phyloP scores from a whole-genome alignment of 1,284 basidiomycete genomes.

The Puccinia triticina region DNA sequence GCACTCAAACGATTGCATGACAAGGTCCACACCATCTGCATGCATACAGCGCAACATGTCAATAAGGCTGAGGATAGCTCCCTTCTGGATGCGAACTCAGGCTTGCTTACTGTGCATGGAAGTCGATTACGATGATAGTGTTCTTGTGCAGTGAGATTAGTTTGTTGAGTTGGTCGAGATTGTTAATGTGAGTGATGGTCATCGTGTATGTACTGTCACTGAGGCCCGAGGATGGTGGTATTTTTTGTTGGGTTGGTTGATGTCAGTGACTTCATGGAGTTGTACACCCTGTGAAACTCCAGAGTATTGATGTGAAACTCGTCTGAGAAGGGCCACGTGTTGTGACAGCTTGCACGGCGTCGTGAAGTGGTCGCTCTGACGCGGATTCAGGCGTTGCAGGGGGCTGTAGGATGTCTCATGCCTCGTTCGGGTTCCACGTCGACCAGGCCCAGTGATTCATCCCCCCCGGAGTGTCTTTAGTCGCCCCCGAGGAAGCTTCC shows the following conservation, averaged over 20 bases:
- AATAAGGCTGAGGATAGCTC: background rate
- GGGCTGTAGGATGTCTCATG: no score
- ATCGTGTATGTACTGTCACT: background rate
- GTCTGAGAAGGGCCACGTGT: background rate
- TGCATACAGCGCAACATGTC: background rate
- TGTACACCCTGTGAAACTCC: background rate
- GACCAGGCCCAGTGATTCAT: background rate
- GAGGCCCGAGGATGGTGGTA: no score
- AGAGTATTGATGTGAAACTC: background rate
- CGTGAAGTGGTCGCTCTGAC: background rate
- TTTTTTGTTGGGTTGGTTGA: background rate
- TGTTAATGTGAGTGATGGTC: constrained; percentile 28
- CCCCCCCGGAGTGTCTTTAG: background rate
- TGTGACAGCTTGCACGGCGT: background rate
- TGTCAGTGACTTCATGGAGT: no score
- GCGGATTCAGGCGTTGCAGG: background rate
- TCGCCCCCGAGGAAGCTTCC: no score
- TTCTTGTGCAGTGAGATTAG: constrained; percentile 30
- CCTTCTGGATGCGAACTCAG: background rate
- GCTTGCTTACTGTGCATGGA: constrained; percentile 34
- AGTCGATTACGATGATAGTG: constrained; percentile 36
- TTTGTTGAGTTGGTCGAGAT: constrained; percentile 26
- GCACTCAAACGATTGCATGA: constrained; percentile 44
- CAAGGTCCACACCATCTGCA: constrained; percentile 50
- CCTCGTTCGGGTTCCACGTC: constrained; percentile 22